These are phyloP conservation scores for Leishmania amazonensis DNA, from an alignment of 208 protist genomes.

Conservation along the genomic window DNA sequence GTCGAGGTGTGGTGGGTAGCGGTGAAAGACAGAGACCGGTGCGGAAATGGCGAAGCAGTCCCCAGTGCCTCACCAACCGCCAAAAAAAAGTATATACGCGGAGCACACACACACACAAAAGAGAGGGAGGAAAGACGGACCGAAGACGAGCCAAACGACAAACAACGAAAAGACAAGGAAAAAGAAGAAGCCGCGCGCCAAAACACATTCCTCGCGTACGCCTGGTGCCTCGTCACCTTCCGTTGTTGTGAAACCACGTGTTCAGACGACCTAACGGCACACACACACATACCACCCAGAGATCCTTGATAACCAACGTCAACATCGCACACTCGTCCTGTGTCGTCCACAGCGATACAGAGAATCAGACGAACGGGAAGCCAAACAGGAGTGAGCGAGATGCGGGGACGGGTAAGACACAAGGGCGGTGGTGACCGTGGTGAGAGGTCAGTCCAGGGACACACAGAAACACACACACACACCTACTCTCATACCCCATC, in stretches of 20 bases:
- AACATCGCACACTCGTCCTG: background rate
- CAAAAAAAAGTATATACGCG: background rate
- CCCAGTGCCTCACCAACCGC: background rate
- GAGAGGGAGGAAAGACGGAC: background rate
- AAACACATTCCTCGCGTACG: conserved; percentile 11
- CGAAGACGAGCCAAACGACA: background rate
- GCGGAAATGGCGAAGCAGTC: background rate
- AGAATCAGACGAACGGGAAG: background rate
- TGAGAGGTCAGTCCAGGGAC: background rate
- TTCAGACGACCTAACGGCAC: background rate
- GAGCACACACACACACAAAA: background rate
- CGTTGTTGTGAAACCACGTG: too few species aligned
- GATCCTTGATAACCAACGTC: background rate
- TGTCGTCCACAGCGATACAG: background rate
- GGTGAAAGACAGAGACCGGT: background rate
- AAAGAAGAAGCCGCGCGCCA: conserved; percentile 6
- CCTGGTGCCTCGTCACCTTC: background rate
- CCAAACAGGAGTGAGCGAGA: background rate
- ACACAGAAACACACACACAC: background rate
- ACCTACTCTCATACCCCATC: background rate
- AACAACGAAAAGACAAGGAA: background rate
- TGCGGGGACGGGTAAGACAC: background rate
- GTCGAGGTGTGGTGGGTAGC: background rate
- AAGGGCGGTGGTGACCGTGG: background rate
- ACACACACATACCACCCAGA: background rate